Evolutionary conservation across 108 stramenopile species (phyloP), one percentile per base, ranked within the genome.

Genomic region (Epithemia pelagica): DNA sequence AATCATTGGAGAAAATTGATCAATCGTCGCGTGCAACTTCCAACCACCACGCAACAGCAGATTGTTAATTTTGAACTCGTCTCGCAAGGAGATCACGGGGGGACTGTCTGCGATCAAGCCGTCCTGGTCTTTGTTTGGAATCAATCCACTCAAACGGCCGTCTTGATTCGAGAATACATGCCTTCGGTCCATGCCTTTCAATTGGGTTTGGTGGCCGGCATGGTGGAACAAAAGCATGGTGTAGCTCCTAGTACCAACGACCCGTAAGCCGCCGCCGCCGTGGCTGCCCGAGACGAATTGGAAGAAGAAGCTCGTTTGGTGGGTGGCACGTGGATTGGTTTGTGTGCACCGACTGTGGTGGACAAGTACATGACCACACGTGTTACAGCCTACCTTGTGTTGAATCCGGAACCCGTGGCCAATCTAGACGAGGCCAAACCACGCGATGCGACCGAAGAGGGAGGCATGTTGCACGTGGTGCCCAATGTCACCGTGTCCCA

Each of bases 71-170:
- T 65, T 46, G 23, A 59, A 52, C 30, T 66, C 54, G 27, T 69
- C 52, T 7, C 26, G 29, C 46, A 65, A 32, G 22, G 33, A 28
- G n/a, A n/a, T n/a, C n/a, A n/a, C n/a, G n/a, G n/a, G n/a, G 32
- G 54, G 15, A 57, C 59, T 18, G n/a, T n/a, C n/a, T n/a, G n/a
- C n/a, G 72, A 65, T 3, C 72, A 78, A 18, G 89, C 92, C 18
- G 87, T 86, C 0, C 70, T 93, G 33, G 60, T 93, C n/a, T 87
- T 93, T 57, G 89, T 87, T 28, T 93, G 89, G 89, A 75, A 90
- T 62, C 76, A 75, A 25, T 73, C 71, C 10, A 78, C 89, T 10
- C 84, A 84, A 68, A 89, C 89, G 22, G 82, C 81, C 0, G 90
- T 89, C 0, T 66, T 93, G 30, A 53, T 90, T 1, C 71, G 86